phyloP scores from a whole-genome alignment of 2,329 filamentous ascomycete genomes.

The Pseudocercospora ulei region DNA sequence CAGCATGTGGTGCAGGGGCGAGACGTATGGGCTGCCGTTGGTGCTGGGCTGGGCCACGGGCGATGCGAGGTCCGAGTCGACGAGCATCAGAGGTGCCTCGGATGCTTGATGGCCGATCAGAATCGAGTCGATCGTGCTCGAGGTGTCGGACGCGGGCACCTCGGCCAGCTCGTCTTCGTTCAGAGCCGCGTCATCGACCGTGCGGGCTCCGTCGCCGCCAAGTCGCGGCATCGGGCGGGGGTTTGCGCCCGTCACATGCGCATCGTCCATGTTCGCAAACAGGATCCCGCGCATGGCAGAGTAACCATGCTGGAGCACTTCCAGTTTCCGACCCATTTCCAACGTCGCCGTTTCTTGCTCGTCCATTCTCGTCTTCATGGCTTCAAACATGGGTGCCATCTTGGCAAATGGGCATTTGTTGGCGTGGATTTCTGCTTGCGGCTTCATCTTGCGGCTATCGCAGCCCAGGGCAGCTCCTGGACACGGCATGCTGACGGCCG shows the following conservation, averaged over 20 bases:
- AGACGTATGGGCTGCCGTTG: conserved; percentile 36
- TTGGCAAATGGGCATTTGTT: conserved; percentile 40
- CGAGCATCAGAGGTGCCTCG: too few species aligned
- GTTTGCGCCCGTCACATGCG: conserved; percentile 21
- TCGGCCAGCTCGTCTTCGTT: conserved; percentile 6
- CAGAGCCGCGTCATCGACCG: conserved; percentile 2
- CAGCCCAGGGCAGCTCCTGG: conserved; percentile 41
- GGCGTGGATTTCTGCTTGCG: conserved; percentile 36
- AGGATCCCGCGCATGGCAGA: conserved; percentile 39
- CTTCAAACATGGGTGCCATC: conserved; percentile 40
- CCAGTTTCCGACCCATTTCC: conserved; percentile 38
- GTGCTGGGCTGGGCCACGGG: conserved; percentile 26
- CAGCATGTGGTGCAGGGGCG: conserved; percentile 49
- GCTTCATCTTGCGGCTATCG: conserved; percentile 35
- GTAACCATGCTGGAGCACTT: conserved; percentile 41
- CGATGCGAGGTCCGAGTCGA: conserved; percentile 27
- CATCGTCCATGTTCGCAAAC: conserved; percentile 19
- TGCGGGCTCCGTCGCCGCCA: conserved; percentile 8
- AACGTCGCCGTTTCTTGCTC: conserved; percentile 39
- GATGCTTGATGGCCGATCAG: conserved; percentile 1
- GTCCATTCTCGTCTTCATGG: conserved; percentile 39
- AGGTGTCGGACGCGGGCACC: background rate
- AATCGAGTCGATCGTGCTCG: conserved; percentile 6
- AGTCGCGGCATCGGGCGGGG: conserved; percentile 24
- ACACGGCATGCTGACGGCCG: conserved; percentile 38